Percentiles rank a stretch among this genome's conserved stretches.
Evolutionary conservation across 169 alveolate species (phyloP).

Genomic region (Hepatocystis sp.): DNA sequence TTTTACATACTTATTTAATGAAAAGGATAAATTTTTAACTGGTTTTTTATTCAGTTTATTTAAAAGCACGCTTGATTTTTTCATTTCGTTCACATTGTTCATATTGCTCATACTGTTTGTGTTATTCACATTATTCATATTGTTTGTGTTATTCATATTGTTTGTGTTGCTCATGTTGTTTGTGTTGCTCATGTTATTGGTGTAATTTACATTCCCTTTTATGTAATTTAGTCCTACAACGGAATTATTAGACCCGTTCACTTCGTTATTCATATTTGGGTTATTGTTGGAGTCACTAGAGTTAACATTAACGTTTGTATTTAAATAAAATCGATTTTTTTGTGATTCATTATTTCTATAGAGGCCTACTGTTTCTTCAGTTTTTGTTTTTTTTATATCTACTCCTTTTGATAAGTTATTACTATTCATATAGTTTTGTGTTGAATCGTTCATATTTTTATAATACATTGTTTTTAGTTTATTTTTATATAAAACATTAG

Average conservation of each 20-base stretch:
- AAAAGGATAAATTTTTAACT: conserved; percentile 38
- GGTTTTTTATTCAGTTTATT: conserved; percentile 20
- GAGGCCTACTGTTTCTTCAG: not conserved
- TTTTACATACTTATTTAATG: conserved; percentile 35
- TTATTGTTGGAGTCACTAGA: no score
- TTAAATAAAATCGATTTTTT: not conserved
- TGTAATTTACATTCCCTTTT: no score
- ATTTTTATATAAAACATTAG: conserved; percentile 13
- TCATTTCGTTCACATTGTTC: not conserved
- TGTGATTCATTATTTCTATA: conserved; percentile 7
- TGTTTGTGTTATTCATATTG: no score
- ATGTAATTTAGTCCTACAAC: no score
- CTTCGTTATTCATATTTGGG: no score
- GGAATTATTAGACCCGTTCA: no score
- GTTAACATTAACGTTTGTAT: not conserved
- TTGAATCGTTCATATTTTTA: conserved; percentile 21
- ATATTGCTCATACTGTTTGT: no score
- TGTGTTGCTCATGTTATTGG: no score
- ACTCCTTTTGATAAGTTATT: conserved; percentile 19
- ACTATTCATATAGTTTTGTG: conserved; percentile 27
- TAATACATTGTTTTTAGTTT: conserved; percentile 36
- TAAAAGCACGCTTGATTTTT: not conserved
- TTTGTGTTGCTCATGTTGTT: no score
- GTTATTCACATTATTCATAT: no score
- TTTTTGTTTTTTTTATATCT: conserved; percentile 1